Conservation (phyloP, 2,329 filamentous ascomycete genomes). For the Xylaria sp. region DNA sequence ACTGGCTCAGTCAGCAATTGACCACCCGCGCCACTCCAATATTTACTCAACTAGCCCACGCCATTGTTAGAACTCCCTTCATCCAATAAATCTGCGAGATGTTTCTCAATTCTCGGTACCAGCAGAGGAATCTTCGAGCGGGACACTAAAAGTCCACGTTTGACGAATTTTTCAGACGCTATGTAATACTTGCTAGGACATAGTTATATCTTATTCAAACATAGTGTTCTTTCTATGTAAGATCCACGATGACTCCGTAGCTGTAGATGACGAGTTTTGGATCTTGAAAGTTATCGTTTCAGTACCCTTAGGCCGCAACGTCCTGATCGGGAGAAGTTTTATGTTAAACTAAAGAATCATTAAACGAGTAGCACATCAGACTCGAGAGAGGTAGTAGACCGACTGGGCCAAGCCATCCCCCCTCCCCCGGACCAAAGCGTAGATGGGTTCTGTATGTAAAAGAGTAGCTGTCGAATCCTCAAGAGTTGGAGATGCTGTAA, state of each 20-base stretch:
- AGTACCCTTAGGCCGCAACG: conserved; percentile 7
- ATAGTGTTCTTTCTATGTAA: not conserved
- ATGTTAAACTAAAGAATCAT: conserved; percentile 17
- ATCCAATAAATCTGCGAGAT: not conserved
- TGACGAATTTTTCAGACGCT: too few relatives aligned
- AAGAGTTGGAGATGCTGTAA: conserved; percentile 7
- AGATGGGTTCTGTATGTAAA: conserved; percentile 12
- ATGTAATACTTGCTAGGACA: too few relatives aligned
- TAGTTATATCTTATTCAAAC: too few relatives aligned
- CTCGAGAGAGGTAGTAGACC: conserved; percentile 13
- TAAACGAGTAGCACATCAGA: conserved; percentile 19
- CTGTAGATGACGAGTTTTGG: conserved; percentile 8
- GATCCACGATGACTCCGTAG: not conserved
- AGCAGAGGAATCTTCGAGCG: too few relatives aligned
- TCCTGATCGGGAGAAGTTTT: conserved; percentile 10
- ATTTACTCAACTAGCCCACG: too few relatives aligned
- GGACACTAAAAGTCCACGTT: too few relatives aligned
- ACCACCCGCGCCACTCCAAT: too few relatives aligned
- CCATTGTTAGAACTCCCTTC: not conserved
- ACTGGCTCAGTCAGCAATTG: too few relatives aligned
- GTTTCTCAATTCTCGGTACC: not conserved
- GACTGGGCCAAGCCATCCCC: conserved; percentile 5
- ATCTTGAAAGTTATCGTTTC: conserved; percentile 22
- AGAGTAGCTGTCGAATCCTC: conserved; percentile 13
- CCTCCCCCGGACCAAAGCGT: conserved; percentile 7